Percentiles rank a stretch among this genome's conserved stretches.
phyloP scores from a whole-genome alignment of 176 grass and related monocot genomes.

The Saccharum spontaneum region DNA sequence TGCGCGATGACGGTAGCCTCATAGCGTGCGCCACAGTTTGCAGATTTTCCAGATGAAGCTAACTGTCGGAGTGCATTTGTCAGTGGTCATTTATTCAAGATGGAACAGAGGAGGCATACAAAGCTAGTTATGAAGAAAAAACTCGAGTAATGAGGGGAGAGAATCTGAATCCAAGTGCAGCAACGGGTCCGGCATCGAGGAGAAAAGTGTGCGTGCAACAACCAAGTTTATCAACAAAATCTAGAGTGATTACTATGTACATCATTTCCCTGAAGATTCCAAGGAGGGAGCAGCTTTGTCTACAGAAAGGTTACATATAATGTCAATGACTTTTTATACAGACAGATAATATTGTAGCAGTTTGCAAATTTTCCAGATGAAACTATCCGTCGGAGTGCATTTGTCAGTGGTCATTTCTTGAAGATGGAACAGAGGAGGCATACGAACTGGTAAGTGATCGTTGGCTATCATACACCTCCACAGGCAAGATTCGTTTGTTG shows the following conservation, averaged over 20 bases:
- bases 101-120: constrained; percentile 83
- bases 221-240: constrained; percentile 80
- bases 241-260: constrained; percentile 84
- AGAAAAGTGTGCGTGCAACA: constrained; percentile 93
- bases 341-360: too few species aligned
- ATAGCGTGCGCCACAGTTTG: constrained; percentile 47
- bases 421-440: too few species aligned
- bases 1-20: too few species aligned
- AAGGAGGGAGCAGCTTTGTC: constrained; percentile 56
- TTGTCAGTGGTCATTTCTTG: too few species aligned
- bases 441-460: constrained; percentile 69
- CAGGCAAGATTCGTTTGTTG: constrained; percentile 72
- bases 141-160: constrained; percentile 54
- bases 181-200: constrained; percentile 58
- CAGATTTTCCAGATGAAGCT: constrained; percentile 87
- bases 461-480: constrained; percentile 62
- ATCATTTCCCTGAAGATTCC: constrained; percentile 81
- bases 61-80: constrained; percentile 86
- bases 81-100: constrained; percentile 74
- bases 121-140: constrained; percentile 90
- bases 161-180: constrained; percentile 88
- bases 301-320: too few species aligned
- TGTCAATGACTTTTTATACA: too few species aligned
- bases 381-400: too few species aligned
- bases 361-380: too few species aligned